phyloP scores from a whole-genome alignment of 2,329 filamentous ascomycete species.

The Diaporthe destruens region DNA sequence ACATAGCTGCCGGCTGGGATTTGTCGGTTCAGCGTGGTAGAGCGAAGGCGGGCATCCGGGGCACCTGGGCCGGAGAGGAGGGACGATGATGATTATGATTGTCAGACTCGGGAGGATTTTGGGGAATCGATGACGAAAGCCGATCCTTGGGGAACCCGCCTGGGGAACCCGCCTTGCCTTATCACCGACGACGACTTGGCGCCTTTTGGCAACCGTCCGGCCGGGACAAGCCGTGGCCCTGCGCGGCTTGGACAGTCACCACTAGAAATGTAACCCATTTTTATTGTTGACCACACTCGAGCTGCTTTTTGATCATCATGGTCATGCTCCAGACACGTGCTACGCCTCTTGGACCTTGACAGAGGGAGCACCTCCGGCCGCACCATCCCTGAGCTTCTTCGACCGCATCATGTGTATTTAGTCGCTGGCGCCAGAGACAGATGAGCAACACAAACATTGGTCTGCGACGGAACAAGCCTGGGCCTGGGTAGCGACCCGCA shows the following conservation, averaged over 20 bases:
- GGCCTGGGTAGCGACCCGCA: not conserved
- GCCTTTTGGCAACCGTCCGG: not conserved
- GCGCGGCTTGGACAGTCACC: no score
- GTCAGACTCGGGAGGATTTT: not conserved
- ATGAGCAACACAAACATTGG: slow-evolving; percentile 16
- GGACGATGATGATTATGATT: not conserved
- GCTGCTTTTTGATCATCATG: no score
- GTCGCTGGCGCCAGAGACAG: not conserved
- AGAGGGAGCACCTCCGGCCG: not conserved
- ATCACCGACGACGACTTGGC: slow-evolving; percentile 7
- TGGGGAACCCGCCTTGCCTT: slow-evolving; percentile 20
- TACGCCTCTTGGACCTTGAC: no score
- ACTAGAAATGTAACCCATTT: no score
- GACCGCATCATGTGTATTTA: not conserved
- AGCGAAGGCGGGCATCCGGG: slow-evolving; percentile 5
- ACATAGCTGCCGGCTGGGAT: slow-evolving; percentile 39
- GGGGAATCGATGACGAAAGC: slow-evolving; percentile 25
- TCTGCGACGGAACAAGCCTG: slow-evolving; percentile 11
- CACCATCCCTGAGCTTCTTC: not conserved
- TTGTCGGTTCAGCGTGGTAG: slow-evolving; percentile 10
- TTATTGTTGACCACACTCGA: no score
- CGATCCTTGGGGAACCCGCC: slow-evolving; percentile 14
- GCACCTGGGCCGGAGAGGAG: not conserved
- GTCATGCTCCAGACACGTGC: no score
- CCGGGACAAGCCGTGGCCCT: slow-evolving; percentile 16